Conservation (phyloP, 2,329 filamentous ascomycete genomes). For the Harringtonia lauricola region DNA sequence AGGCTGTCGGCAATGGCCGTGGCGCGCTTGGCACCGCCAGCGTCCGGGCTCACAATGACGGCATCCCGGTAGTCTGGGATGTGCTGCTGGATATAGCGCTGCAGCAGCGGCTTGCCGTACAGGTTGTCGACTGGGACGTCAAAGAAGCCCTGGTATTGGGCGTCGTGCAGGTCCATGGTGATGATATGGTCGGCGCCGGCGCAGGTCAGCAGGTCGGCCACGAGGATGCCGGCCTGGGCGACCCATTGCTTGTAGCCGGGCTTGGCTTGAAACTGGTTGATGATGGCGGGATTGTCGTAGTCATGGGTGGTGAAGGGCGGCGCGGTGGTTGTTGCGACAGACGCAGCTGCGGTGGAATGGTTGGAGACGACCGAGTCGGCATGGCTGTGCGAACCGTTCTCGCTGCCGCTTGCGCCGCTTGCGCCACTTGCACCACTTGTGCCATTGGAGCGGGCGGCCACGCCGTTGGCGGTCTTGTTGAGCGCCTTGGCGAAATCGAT, state of each 20-base stretch:
- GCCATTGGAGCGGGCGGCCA: conserved; percentile 29
- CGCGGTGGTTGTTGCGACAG: conserved; percentile 10
- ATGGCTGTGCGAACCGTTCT: conserved; percentile 23
- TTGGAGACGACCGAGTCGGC: conserved; percentile 27
- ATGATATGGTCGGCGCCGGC: conserved; percentile 95
- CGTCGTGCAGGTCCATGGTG: conserved; percentile 88
- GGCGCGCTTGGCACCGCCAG: conserved; percentile 90
- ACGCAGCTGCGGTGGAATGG: too few relatives aligned
- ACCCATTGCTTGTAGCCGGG: conserved; percentile 98
- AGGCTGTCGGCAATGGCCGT: conserved; percentile 90
- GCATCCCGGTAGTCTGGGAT: conserved; percentile 77
- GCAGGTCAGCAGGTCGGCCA: conserved; percentile 89
- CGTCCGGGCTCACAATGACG: conserved; percentile 92
- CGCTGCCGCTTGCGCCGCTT: conserved; percentile 21
- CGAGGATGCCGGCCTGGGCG: conserved; percentile 87
- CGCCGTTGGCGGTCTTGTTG: conserved; percentile 52
- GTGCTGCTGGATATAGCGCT: conserved; percentile 63
- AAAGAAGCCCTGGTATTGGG: conserved; percentile 97
- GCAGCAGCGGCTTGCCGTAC: conserved; percentile 68
- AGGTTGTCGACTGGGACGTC: conserved; percentile 98
- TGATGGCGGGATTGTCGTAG: conserved; percentile 45
- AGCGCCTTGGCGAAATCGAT: conserved; percentile 66
- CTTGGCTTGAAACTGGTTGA: conserved; percentile 59
- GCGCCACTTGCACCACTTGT: conserved; percentile 20
- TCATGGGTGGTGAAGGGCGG: conserved; percentile 53